Evolutionary conservation across 2,329 filamentous ascomycete species (phyloP).

Genomic region (Macrophomina phaseolina): DNA sequence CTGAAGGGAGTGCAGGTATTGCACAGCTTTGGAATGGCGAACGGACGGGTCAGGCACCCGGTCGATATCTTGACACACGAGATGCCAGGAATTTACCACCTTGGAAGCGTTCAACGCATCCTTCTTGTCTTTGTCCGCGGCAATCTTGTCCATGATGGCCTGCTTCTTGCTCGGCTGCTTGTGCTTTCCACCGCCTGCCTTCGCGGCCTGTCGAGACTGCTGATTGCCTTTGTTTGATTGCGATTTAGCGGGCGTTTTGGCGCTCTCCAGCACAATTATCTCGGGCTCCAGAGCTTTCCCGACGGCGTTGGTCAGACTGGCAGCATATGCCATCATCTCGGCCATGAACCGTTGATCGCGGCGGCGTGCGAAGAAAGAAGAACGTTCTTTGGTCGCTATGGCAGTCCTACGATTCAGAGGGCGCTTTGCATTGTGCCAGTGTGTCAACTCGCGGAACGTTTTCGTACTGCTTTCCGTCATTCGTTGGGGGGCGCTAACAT

Average conservation of each 20-base stretch:
- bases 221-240: slow-evolving; percentile 11
- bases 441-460: slow-evolving; percentile 56
- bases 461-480: slow-evolving; percentile 36
- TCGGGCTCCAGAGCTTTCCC: slow-evolving; percentile 70
- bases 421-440: slow-evolving; percentile 69
- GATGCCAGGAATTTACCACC: slow-evolving; percentile 53
- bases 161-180: slow-evolving; percentile 42
- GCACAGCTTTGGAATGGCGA: slow-evolving; percentile 57
- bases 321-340: slow-evolving; percentile 71
- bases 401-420: slow-evolving; percentile 52
- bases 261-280: slow-evolving; percentile 58
- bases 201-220: neutral
- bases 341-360: slow-evolving; percentile 70
- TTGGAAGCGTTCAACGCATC: slow-evolving; percentile 48
- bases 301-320: slow-evolving; percentile 68
- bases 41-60: slow-evolving; percentile 50
- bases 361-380: slow-evolving; percentile 47
- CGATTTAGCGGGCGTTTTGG: slow-evolving; percentile 28
- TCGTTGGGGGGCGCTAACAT: slow-evolving; percentile 40
- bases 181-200: slow-evolving; percentile 2
- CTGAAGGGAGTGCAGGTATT: slow-evolving; percentile 53
- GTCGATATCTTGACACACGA: slow-evolving; percentile 51
- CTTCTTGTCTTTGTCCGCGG: slow-evolving; percentile 49
- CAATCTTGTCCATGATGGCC: slow-evolving; percentile 51
- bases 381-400: slow-evolving; percentile 40